A percentile compares a stretch with the other conserved stretches of the same genome.
Conservation (phyloP, 768 basidiomycete genomes). For the Chalciporus pseudorubinellus region DNA sequence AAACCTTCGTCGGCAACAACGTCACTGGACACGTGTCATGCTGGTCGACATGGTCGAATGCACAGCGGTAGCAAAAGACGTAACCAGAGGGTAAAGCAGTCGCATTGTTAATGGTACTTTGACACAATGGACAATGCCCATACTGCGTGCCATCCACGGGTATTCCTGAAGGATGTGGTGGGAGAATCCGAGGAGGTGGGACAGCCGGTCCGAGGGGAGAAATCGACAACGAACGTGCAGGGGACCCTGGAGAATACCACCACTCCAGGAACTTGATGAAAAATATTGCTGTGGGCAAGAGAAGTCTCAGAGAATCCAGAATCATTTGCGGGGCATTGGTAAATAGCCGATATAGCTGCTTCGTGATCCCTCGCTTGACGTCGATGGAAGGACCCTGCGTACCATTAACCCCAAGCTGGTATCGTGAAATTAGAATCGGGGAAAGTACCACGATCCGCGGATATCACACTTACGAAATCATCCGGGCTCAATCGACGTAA, state of each 20-base stretch:
- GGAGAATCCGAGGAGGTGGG: constrained; percentile 73
- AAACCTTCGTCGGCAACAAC: constrained; percentile 66
- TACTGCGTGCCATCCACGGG: constrained; percentile 61
- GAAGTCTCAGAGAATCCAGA: constrained; percentile 73
- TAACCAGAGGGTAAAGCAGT: constrained; percentile 91
- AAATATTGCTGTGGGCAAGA: constrained; percentile 88
- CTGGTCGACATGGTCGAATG: constrained; percentile 77
- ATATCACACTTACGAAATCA: constrained; percentile 60
- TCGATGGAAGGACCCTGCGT: constrained; percentile 19
- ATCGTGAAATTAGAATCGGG: constrained; percentile 1
- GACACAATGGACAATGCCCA: constrained; percentile 86
- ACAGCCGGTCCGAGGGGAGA: constrained; percentile 65
- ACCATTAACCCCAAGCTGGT: constrained; percentile 16
- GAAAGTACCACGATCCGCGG: neutral
- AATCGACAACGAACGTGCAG: constrained; percentile 67
- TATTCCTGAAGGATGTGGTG: constrained; percentile 71
- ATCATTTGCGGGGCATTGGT: constrained; percentile 56
- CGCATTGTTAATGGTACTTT: constrained; percentile 71
- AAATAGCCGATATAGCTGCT: constrained; percentile 47
- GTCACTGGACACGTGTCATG: constrained; percentile 86
- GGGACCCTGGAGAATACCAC: constrained; percentile 97
- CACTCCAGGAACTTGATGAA: constrained; percentile 96
- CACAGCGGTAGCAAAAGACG: constrained; percentile 93
- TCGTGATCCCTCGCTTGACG: constrained; percentile 37
- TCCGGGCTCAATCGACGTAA: constrained; percentile 75